Evolutionary conservation across 202 grass and related monocot species (phyloP).

Genomic region (Hordeum pubiflorum): DNA sequence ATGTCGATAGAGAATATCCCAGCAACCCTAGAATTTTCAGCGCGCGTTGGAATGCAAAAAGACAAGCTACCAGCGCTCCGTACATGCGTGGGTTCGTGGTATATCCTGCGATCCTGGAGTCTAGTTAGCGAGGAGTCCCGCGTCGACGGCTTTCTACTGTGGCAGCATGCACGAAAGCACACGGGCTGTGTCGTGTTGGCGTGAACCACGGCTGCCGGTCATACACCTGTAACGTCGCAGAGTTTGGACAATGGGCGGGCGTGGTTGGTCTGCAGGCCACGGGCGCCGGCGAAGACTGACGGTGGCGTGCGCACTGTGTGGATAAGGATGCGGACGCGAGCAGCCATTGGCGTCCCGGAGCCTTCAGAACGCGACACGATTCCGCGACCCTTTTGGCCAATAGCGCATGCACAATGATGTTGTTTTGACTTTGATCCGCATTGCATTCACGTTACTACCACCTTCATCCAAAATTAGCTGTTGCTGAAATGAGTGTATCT

Average conservation of each 20-base stretch:
- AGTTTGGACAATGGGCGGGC: neutral
- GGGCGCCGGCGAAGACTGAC: neutral
- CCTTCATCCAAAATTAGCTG: no score
- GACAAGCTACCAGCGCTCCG: neutral
- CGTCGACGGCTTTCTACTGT: neutral
- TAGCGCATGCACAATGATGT: neutral
- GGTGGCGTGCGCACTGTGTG: neutral
- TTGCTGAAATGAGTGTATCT: no score
- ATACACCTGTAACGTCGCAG: conserved; percentile 19
- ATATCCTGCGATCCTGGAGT: conserved; percentile 6
- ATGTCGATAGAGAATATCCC: neutral
- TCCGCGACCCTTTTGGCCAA: neutral
- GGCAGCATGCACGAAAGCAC: neutral
- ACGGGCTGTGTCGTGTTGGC: conserved; percentile 6
- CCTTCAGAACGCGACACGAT: neutral
- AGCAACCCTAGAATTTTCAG: neutral
- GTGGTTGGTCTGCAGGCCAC: conserved; percentile 17
- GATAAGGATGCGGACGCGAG: neutral
- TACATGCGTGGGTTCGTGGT: neutral
- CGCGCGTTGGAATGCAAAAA: neutral
- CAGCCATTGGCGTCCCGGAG: neutral
- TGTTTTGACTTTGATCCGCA: neutral
- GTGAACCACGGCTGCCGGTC: neutral
- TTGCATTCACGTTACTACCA: no score
- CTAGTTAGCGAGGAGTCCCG: conserved; percentile 9